These are phyloP conservation scores for Nicotiana tabacum DNA, from an alignment of 257 asterid species.

Conservation along the genomic window DNA sequence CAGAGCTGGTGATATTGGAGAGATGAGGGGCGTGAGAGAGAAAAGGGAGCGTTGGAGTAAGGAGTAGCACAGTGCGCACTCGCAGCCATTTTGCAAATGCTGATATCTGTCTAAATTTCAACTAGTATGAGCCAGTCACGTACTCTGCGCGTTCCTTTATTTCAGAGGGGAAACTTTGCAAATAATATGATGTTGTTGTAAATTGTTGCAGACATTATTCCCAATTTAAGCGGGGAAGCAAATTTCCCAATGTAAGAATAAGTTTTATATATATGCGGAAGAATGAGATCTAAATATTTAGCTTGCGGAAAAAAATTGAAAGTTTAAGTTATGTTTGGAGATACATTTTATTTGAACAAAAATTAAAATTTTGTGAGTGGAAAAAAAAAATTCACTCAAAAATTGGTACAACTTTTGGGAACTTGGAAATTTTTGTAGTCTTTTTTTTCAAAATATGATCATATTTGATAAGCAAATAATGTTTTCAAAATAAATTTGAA, in stretches of 20 bases:
- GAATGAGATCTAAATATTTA: too few species aligned
- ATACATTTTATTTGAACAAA: too few species aligned
- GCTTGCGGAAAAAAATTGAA: too few species aligned
- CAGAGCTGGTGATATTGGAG: constrained; percentile 9
- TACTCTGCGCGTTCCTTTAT: neutral
- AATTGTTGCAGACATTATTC: neutral
- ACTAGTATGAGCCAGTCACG: neutral
- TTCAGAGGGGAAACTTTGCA: neutral
- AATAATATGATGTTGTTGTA: neutral
- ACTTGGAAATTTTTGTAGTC: too few species aligned
- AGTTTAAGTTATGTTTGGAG: too few species aligned
- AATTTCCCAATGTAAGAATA: neutral
- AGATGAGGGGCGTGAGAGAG: constrained; percentile 24
- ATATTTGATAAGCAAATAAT: too few species aligned
- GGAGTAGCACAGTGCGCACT: constrained; percentile 18
- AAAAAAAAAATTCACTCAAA: too few species aligned
- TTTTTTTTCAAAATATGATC: too few species aligned
- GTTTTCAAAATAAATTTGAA: too few species aligned
- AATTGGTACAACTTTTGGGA: too few species aligned
- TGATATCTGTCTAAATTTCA: neutral
- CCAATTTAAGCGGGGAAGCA: neutral
- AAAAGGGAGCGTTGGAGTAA: constrained; percentile 18
- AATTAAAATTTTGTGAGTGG: too few species aligned
- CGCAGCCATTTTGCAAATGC: constrained; percentile 35
- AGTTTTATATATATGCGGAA: neutral